Percentiles rank a stretch among this genome's conserved stretches.
These are phyloP conservation scores for Trichocladium antarcticum DNA, from an alignment of 495 filamentous ascomycete genomes.

Conservation along the genomic window DNA sequence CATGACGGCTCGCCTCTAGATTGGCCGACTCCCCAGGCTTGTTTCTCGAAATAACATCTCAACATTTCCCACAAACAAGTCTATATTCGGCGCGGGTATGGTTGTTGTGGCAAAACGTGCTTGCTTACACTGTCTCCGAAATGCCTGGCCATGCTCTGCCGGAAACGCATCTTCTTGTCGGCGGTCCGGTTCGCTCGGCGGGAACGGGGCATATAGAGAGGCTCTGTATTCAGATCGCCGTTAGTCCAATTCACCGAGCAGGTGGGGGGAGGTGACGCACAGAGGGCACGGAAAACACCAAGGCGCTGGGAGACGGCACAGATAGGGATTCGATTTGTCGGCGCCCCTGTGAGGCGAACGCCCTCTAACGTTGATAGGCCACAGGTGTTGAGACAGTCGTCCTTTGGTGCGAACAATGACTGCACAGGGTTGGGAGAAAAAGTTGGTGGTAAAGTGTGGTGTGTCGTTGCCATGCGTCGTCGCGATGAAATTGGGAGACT, in stretches of 20 bases:
- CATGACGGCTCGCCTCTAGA: not conserved
- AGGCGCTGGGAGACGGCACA: too few relatives aligned
- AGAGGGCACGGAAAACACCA: too few relatives aligned
- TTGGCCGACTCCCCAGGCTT: too few relatives aligned
- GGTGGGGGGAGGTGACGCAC: too few relatives aligned
- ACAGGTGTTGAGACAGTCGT: not conserved
- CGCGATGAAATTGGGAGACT: not conserved
- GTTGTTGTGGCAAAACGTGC: not conserved
- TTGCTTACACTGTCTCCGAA: constrained; percentile 28
- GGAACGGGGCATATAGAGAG: not conserved
- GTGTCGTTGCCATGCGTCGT: not conserved
- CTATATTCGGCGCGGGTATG: too few relatives aligned
- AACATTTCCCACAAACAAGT: too few relatives aligned
- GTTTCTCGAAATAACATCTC: too few relatives aligned
- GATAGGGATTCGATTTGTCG: too few relatives aligned
- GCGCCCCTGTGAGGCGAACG: too few relatives aligned
- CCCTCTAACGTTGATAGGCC: too few relatives aligned
- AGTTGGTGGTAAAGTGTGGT: not conserved
- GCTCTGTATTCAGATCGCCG: too few relatives aligned
- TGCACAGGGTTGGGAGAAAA: not conserved
- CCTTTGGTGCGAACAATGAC: not conserved
- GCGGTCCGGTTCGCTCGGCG: not conserved
- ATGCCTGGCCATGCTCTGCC: constrained; percentile 25
- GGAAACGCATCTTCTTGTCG: constrained; percentile 23
- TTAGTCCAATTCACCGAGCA: too few relatives aligned